Base-by-base conservation (phyloP, 2,329 filamentous ascomycete genomes). In the Tolypocladium pustulatum region DNA sequence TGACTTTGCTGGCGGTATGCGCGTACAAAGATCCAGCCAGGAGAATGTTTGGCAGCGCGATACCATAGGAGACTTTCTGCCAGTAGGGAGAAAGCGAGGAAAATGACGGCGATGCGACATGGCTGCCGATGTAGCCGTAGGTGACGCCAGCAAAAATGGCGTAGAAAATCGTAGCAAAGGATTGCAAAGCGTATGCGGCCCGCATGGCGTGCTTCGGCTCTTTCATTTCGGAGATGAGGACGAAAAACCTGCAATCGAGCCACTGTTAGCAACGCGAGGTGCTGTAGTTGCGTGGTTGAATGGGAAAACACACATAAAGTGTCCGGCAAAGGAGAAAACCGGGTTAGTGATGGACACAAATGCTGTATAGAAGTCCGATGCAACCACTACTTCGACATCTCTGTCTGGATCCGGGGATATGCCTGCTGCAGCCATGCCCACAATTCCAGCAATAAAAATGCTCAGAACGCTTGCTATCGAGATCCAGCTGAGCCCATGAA, bases 141-240 rank as follows among this genome's bases (percentile, higher is more conserved):
- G 75, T 73, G 5, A 83, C 76, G 2, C 75, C 69, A 7, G 79
- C 76, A 61, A 82, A 79, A 55, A 79, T 68, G 41, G 76, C 72
- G 66, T 83, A 83, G 61, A 79, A 78, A 25, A 71, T 68, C 5
- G 78, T 81, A 2, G 78, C 76, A 61, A 79, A 76, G 51, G 72
- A 69, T 64, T 82, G 78, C 30, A 82, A 71, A 4, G 72, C 70
- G 68, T 75, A 80, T 0, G 78, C 78, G 0, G 80, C 75, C 58
- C 79, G 78, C 74, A 80, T 80, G 2, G 77, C 76, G 56, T 81
- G 77, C 57, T 73, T 71, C 6, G 79, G 79, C 46, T 71, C 69
- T 60, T 74, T 74, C 78, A 82, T 81, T 64, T 82, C 79, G 0
- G 77, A 80, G 43, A 81, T 77, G 38, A 81, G 71, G 54, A 79